These are phyloP conservation scores for Salicornia ramosissima DNA, from an alignment of 148 eudicot species.

Conservation along the genomic window DNA sequence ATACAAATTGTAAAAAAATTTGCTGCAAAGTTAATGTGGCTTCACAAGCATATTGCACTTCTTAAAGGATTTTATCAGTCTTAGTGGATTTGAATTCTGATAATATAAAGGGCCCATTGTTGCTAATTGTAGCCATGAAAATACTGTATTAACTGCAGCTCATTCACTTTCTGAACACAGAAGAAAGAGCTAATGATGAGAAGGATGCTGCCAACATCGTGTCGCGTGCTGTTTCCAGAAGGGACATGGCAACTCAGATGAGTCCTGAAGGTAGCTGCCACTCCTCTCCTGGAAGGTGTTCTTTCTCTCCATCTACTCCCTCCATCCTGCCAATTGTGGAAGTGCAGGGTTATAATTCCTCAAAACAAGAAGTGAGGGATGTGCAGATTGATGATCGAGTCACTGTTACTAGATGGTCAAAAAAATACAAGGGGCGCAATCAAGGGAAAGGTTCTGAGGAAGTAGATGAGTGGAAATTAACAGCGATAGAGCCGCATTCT, in stretches of 20 bases:
- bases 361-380: conserved; percentile 68
- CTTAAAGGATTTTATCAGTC: not conserved
- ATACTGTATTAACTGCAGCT: not conserved
- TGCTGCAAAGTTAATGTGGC: not conserved
- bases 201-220: conserved; percentile 45
- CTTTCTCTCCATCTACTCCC: conserved; percentile 48
- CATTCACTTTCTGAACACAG: conserved; percentile 30
- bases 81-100: not conserved
- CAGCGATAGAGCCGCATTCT: conserved; percentile 49
- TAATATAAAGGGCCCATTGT: not conserved
- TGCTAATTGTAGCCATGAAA: not conserved
- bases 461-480: conserved; percentile 60
- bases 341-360: conserved; percentile 39
- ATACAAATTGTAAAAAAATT: not conserved
- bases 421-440: conserved; percentile 42
- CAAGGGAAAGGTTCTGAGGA: conserved; percentile 46
- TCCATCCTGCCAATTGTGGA: conserved; percentile 55
- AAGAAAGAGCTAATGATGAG: conserved; percentile 41
- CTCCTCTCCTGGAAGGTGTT: conserved; percentile 58
- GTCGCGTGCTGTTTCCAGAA: conserved; percentile 63
- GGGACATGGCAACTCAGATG: conserved; percentile 96
- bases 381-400: conserved; percentile 85
- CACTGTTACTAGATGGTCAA: conserved; percentile 79
- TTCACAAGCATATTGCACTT: not conserved
- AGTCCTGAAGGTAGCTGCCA: conserved; percentile 68